Evolutionary conservation across 2,329 filamentous ascomycete genomes (phyloP), one percentile per base, ranked within the genome.

Genomic region (Ceratocystis lukuohia): DNA sequence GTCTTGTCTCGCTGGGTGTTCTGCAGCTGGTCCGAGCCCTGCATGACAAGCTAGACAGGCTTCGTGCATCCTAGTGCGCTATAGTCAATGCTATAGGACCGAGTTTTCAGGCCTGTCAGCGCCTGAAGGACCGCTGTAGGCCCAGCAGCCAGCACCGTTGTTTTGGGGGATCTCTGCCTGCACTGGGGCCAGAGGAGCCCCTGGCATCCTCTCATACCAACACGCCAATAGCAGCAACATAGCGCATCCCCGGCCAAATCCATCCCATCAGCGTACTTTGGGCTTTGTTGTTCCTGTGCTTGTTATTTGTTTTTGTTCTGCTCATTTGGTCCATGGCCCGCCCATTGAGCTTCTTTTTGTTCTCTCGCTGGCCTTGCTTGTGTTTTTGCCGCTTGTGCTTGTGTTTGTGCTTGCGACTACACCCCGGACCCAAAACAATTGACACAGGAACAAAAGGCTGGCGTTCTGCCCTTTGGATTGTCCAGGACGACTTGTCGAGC

Each of bases 381-480:
- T 45, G 28, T 57, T 30, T 57, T 30, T 57, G 53, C 53, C 22
- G 53, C 53, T 57, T 57, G 53, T 57, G 53, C 46, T 37, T 50
- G 48, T 8, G n/a, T 25, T 28, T 33, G 25, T 41, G 37, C 37
- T 50, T 50, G 48, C 48, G 48, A 50, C 48, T 22, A 7, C 46
- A n/a, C 46, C 48, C 48, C 48, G 48, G 48, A 50, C 53, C 53
- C 62, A 66, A 66, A 64, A 66, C 61, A 56, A 64, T 69, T 66
- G 68, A 61, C 67, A 69, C 69, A 57, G 48, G 69, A 74, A 74
- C 72, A 73, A 74, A 73, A 74, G 72, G 73, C 74, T 72, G 72
- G 69, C 70, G 69, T 70, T 68, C 70, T 70, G 61, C 67, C 69
- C 68, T 62, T 46, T 62, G 56, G 64, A 53, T 61, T 57, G 17